Evolutionary conservation across 225 moss, liverwort and hornwort genomes (phyloP).

Genomic region (Sphagnum tenellum): DNA sequence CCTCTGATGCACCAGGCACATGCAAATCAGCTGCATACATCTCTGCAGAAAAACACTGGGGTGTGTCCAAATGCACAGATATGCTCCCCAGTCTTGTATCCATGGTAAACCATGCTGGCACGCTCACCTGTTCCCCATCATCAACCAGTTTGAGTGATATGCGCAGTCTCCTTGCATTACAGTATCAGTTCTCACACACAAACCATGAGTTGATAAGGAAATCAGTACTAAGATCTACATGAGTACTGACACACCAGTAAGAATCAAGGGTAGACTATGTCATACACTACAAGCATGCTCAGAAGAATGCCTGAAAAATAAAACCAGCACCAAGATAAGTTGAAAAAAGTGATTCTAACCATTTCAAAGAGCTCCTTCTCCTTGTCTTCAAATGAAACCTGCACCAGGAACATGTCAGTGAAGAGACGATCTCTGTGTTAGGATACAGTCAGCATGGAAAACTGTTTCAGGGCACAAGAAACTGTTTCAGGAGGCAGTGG

Average conservation of each 20-base stretch:
- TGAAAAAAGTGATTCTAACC: conserved; percentile 18
- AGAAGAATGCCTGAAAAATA: too few relatives aligned
- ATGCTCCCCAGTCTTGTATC: conserved; percentile 94
- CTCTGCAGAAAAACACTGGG: conserved; percentile 86
- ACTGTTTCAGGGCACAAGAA: too few relatives aligned
- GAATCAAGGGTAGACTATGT: too few relatives aligned
- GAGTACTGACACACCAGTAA: too few relatives aligned
- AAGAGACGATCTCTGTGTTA: too few relatives aligned
- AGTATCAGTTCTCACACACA: too few relatives aligned
- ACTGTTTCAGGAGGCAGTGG: background rate
- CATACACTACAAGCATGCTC: too few relatives aligned
- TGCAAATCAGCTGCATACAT: conserved; percentile 89
- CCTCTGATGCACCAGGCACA: conserved; percentile 83
- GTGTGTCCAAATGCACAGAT: conserved; percentile 85
- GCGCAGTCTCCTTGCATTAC: too few relatives aligned
- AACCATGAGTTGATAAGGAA: too few relatives aligned
- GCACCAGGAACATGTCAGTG: conserved; percentile 3
- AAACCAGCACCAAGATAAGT: background rate
- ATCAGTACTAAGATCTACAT: too few relatives aligned
- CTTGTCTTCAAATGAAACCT: conserved; percentile 80
- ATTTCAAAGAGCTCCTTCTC: conserved; percentile 79
- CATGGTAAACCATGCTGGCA: conserved; percentile 93
- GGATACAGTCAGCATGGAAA: too few relatives aligned
- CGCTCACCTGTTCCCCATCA: conserved; percentile 55
- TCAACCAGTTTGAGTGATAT: background rate